Evolutionary conservation across 2,329 filamentous ascomycete species (phyloP).

Genomic region (Ophiostoma piceae): DNA sequence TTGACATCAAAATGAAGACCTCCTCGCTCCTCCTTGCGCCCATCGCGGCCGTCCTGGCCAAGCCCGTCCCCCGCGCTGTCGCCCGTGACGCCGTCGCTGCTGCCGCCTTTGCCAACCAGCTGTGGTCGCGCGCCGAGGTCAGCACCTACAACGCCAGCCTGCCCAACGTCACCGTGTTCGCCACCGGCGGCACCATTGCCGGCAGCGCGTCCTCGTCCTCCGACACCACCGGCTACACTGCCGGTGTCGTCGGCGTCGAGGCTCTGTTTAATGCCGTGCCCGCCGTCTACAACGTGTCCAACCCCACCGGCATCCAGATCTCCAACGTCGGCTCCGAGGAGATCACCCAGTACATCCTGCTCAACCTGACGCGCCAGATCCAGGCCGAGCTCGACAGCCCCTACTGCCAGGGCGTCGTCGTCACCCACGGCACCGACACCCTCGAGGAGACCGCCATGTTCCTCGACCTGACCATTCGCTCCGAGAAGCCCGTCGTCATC

Average conservation of each 20-base stretch:
- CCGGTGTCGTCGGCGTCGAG: conserved; percentile 44
- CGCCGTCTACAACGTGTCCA: conserved; percentile 49
- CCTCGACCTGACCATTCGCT: conserved; percentile 52
- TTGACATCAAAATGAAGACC: conserved; percentile 3
- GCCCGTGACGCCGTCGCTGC: conserved; percentile 1
- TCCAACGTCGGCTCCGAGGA: conserved; percentile 45
- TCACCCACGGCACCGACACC: conserved; percentile 63
- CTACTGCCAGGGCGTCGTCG: conserved; percentile 46
- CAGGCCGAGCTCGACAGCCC: conserved; percentile 40
- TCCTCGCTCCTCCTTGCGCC: conserved; percentile 10
- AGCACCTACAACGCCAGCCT: conserved; percentile 31
- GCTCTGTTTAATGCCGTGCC: conserved; percentile 51
- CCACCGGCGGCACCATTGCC: conserved; percentile 53
- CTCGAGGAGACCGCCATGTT: conserved; percentile 61
- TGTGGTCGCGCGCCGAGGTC: conserved; percentile 12
- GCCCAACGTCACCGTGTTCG: conserved; percentile 53
- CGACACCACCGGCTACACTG: conserved; percentile 40
- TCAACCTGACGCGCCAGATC: conserved; percentile 45
- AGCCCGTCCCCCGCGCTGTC: neutral
- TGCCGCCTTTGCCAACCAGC: neutral
- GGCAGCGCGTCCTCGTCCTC: conserved; percentile 39
- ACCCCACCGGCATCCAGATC: conserved; percentile 50
- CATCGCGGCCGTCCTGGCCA: conserved; percentile 16
- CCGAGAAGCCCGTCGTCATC: conserved; percentile 54
- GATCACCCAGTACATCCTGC: conserved; percentile 46